These are phyloP conservation scores for Pythium monospermum DNA, from an alignment of 352 stramenopile genomes.

Conservation along the genomic window DNA sequence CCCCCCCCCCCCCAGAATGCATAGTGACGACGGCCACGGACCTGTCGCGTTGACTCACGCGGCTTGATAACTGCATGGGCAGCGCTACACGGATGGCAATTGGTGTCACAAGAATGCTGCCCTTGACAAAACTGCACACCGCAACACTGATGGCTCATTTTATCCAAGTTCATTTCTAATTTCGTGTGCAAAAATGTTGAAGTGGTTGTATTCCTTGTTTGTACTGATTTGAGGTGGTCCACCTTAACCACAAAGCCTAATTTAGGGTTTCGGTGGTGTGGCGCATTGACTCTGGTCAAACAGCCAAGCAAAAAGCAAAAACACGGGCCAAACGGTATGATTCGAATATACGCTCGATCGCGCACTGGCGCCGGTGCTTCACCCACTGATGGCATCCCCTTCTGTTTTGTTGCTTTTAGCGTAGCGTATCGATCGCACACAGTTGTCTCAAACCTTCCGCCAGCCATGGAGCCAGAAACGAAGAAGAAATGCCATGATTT, in stretches of 20 bases:
- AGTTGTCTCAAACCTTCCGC: background rate
- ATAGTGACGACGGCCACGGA: too few relatives aligned
- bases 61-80: background rate
- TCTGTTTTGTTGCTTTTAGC: too few relatives aligned
- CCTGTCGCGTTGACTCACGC: background rate
- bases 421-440: background rate
- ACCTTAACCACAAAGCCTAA: too few relatives aligned
- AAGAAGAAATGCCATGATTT: constrained; percentile 81
- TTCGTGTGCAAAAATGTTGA: constrained; percentile 1
- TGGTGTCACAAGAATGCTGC: too few relatives aligned
- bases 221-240: constrained; percentile 2
- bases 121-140: too few relatives aligned
- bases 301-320: background rate
- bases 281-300: too few relatives aligned
- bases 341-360: background rate
- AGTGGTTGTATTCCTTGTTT: background rate
- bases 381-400: background rate
- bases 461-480: constrained; percentile 63
- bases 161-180: too few relatives aligned
- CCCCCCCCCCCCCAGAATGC: too few relatives aligned
- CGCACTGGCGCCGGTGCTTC: background rate
- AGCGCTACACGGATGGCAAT: too few relatives aligned
- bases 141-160: too few relatives aligned
- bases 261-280: background rate
- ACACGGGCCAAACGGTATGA: background rate